Percentiles rank a stretch among this genome's conserved stretches.
These are phyloP conservation scores for Yamadazyma laniorum DNA, from an alignment of 805 yeast genomes.

Conservation along the genomic window DNA sequence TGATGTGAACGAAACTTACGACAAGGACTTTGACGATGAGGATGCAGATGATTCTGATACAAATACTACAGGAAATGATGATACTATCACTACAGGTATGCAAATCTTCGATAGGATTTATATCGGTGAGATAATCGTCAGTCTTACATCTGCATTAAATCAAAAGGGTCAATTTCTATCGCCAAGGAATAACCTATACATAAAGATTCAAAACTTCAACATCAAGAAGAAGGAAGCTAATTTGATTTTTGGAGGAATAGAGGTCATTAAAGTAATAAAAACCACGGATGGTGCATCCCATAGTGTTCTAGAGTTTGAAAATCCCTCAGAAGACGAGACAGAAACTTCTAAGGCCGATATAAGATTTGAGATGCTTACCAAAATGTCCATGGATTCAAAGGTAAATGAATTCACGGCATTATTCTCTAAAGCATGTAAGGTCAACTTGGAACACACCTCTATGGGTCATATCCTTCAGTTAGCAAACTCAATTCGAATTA, in stretches of 20 bases:
- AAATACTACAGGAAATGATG: constrained; percentile 2
- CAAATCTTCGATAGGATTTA: constrained; percentile 38
- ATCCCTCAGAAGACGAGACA: constrained; percentile 1
- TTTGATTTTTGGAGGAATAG: constrained; percentile 49
- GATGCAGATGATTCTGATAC: constrained; percentile 11
- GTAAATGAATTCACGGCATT: constrained; percentile 13
- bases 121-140: constrained; percentile 36
- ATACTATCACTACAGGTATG: too few species aligned
- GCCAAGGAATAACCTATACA: constrained; percentile 26
- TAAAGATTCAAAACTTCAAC: constrained; percentile 25
- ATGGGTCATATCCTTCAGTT: constrained; percentile 5
- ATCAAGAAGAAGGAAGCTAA: constrained; percentile 43
- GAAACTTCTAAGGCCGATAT: constrained; percentile 43
- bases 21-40: constrained; percentile 9
- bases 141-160: constrained; percentile 47
- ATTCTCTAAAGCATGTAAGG: constrained; percentile 12
- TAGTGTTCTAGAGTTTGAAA: constrained; percentile 26
- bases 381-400: constrained; percentile 12
- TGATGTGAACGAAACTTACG: constrained; percentile 13
- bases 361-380: constrained; percentile 47
- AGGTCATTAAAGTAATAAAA: constrained; percentile 27
- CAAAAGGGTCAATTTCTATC: constrained; percentile 41
- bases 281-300: constrained; percentile 17
- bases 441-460: constrained; percentile 9
- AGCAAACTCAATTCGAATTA: not conserved